A percentile compares a stretch with the other conserved stretches of the same genome.
Evolutionary conservation across 148 eudicot genomes (phyloP).

Genomic region (Cornus kousa): DNA sequence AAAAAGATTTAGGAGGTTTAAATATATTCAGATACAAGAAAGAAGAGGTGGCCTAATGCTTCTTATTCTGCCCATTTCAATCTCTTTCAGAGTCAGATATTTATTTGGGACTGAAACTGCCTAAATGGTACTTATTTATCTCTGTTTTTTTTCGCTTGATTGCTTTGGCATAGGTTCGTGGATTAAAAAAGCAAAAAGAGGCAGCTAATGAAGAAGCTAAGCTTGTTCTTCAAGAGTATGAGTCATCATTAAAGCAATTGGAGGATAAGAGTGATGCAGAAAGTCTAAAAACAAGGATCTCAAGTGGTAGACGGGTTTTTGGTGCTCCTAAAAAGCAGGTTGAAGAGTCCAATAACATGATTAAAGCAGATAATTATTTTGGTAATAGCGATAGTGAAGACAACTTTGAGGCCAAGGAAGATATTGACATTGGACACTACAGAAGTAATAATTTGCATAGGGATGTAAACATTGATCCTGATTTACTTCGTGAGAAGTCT

Average conservation of each 20-base stretch:
- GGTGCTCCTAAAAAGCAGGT: slow-evolving; percentile 54
- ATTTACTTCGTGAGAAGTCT: slow-evolving; percentile 69
- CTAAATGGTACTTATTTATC: neutral
- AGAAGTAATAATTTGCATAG: slow-evolving; percentile 28
- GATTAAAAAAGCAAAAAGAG: slow-evolving; percentile 67
- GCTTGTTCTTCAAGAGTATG: slow-evolving; percentile 75
- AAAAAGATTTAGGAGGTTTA: neutral
- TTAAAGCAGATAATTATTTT: slow-evolving; percentile 50
- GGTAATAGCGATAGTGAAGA: slow-evolving; percentile 79
- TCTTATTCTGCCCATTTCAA: neutral
- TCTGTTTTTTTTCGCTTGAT: neutral
- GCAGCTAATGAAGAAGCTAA: slow-evolving; percentile 85
- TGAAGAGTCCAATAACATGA: slow-evolving; percentile 30
- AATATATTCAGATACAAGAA: neutral
- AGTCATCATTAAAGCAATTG: slow-evolving; percentile 48
- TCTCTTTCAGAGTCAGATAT: neutral
- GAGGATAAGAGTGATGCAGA: slow-evolving; percentile 33
- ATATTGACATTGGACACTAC: slow-evolving; percentile 21
- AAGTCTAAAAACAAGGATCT: slow-evolving; percentile 27
- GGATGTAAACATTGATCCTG: slow-evolving; percentile 56
- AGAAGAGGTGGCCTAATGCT: neutral
- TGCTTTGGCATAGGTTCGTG: slow-evolving; percentile 66
- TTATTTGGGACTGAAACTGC: neutral
- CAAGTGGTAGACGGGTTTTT: slow-evolving; percentile 79
- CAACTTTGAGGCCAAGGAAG: slow-evolving; percentile 45